phyloP scores from a whole-genome alignment of 2,329 filamentous ascomycete genomes.

The Mariannaea elegans region DNA sequence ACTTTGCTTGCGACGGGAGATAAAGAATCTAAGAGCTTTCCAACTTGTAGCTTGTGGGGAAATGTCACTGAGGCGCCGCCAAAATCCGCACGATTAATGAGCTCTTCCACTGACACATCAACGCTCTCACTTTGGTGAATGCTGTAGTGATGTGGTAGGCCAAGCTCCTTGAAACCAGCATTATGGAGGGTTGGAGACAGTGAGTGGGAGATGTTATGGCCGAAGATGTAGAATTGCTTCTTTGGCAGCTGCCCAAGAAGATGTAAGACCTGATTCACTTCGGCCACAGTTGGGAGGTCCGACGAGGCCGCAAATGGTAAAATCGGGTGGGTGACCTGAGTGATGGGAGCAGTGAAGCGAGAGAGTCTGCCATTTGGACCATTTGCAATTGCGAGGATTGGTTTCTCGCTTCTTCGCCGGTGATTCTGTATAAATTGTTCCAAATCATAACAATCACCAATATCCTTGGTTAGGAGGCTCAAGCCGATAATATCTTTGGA shows the following conservation, averaged over 20 bases:
- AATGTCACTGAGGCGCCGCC: conserved; percentile 19
- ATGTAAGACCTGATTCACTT: conserved; percentile 1
- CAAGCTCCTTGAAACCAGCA: conserved; percentile 10
- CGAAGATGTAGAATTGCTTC: conserved; percentile 24
- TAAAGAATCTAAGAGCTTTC: conserved; percentile 6
- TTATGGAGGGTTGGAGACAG: conserved; percentile 22
- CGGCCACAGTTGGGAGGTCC: conserved; percentile 2
- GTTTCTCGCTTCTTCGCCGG: background rate
- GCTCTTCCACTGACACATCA: conserved; percentile 9
- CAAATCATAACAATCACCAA: conserved; percentile 4
- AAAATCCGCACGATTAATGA: conserved; percentile 16
- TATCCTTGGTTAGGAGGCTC: background rate
- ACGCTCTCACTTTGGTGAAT: conserved; percentile 20
- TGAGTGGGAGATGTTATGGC: conserved; percentile 20
- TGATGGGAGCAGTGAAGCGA: conserved; percentile 6
- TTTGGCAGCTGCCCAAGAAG: conserved; percentile 5
- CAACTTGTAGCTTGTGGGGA: conserved; percentile 19
- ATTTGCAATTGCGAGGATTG: background rate
- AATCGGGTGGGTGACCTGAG: conserved; percentile 5
- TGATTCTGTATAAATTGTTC: background rate
- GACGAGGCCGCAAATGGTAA: background rate
- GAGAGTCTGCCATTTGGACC: conserved; percentile 8
- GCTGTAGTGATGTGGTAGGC: conserved; percentile 13
- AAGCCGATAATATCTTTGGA: conserved; percentile 1
- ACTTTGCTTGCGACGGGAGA: conserved; percentile 5